Conservation (phyloP, 371 early-diverging fungal genomes). For the Mortierella sp. region DNA sequence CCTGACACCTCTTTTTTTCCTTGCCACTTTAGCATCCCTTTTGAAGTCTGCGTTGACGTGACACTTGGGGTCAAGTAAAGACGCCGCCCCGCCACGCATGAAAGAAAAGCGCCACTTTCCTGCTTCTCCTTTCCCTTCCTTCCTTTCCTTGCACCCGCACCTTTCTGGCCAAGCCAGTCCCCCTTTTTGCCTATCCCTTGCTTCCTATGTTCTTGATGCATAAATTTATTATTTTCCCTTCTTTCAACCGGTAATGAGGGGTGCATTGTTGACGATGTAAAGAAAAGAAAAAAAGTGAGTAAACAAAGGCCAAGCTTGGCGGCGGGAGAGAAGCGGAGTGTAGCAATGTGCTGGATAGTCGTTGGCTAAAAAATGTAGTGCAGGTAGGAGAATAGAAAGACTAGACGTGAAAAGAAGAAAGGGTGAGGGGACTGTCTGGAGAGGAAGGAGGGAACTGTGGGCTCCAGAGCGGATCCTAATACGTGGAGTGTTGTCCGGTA, state of each 20-base stretch:
- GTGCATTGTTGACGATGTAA: neutral
- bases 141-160: neutral
- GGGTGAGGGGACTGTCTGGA: neutral
- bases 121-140: neutral
- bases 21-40: neutral
- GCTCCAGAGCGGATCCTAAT: neutral
- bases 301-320: no score
- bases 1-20: no score
- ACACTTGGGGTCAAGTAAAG: neutral
- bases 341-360: no score
- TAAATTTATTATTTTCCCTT: neutral
- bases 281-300: neutral
- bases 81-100: neutral
- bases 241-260: neutral
- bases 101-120: neutral
- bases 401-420: neutral
- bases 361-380: no score
- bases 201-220: neutral
- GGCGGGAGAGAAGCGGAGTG: no score
- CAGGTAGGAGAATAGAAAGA: neutral
- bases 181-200: neutral
- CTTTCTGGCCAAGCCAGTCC: neutral
- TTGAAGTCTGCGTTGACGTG: neutral
- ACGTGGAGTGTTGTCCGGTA: neutral
- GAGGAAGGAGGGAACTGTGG: neutral